Evolutionary conservation across 495 filamentous ascomycete species (phyloP).

Genomic region (Gamarada debralockiae): DNA sequence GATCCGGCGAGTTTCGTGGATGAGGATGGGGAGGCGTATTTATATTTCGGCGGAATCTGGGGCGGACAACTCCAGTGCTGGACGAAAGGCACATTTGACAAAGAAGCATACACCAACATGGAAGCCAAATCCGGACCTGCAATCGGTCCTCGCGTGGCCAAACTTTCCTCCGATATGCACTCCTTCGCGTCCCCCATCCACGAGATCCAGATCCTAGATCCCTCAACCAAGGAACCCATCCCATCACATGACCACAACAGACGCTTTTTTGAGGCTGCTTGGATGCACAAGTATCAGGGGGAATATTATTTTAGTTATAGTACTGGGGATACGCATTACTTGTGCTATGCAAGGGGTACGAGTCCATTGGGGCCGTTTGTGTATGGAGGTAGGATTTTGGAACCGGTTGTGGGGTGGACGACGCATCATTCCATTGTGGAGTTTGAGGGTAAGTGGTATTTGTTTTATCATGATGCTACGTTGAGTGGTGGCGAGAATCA

Average conservation of each 20-base stretch:
- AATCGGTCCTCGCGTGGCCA: slow-evolving; percentile 57
- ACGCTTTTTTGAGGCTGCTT: slow-evolving; percentile 76
- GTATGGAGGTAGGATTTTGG: slow-evolving; percentile 64
- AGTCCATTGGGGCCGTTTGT: slow-evolving; percentile 66
- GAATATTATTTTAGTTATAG: slow-evolving; percentile 75
- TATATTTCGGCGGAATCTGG: slow-evolving; percentile 66
- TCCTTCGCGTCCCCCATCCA: slow-evolving; percentile 18
- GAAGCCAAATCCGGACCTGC: slow-evolving; percentile 30
- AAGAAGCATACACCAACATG: slow-evolving; percentile 15
- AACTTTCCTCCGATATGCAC: slow-evolving; percentile 58
- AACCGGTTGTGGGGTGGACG: slow-evolving; percentile 75
- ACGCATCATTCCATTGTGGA: slow-evolving; percentile 77
- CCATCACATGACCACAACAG: slow-evolving; percentile 62
- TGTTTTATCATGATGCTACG: slow-evolving; percentile 72
- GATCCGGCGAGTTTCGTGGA: slow-evolving; percentile 64
- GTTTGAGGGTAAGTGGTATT: slow-evolving; percentile 62
- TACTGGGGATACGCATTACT: slow-evolving; percentile 68
- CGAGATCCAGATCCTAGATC: slow-evolving; percentile 36
- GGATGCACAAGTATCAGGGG: slow-evolving; percentile 63
- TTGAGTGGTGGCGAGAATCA: slow-evolving; percentile 59
- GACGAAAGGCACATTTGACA: slow-evolving; percentile 45
- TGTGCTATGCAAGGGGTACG: slow-evolving; percentile 59
- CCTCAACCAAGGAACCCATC: slow-evolving; percentile 49
- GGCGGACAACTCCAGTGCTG: slow-evolving; percentile 62
- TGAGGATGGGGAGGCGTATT: slow-evolving; percentile 56